Evolutionary conservation across 2,329 filamentous ascomycete species (phyloP).

Genomic region (Clarireedia sp.): DNA sequence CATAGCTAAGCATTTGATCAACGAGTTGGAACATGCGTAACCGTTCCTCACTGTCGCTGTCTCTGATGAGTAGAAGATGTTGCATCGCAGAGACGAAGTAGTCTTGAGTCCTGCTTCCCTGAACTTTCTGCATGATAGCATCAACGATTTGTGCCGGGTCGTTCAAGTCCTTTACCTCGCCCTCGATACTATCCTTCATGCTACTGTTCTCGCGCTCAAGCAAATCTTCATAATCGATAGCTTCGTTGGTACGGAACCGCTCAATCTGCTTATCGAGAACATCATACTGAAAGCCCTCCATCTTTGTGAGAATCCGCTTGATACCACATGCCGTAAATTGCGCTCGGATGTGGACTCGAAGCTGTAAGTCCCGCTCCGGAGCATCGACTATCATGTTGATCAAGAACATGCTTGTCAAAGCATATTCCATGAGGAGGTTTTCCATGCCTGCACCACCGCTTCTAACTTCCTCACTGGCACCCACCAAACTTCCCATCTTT

Average conservation of each 20-base stretch:
- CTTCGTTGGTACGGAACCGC: constrained; percentile 85
- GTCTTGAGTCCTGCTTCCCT: constrained; percentile 79
- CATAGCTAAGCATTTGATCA: constrained; percentile 97
- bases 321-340: constrained; percentile 95
- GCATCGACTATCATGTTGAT: constrained; percentile 96
- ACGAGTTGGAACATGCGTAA: constrained; percentile 95
- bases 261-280: constrained; percentile 98
- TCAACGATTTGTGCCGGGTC: constrained; percentile 92
- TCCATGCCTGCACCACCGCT: constrained; percentile 98
- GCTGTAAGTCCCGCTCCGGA: constrained; percentile 77
- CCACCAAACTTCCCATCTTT: constrained; percentile 97
- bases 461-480: constrained; percentile 90
- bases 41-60: constrained; percentile 86
- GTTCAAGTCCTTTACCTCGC: constrained; percentile 79
- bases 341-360: constrained; percentile 88
- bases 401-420: constrained; percentile 85
- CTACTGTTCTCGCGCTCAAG: constrained; percentile 85
- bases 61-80: constrained; percentile 84
- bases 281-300: constrained; percentile 98
- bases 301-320: constrained; percentile 88
- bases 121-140: constrained; percentile 78
- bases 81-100: constrained; percentile 95
- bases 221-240: constrained; percentile 96
- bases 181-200: constrained; percentile 64
- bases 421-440: constrained; percentile 98